phyloP scores from a whole-genome alignment of 768 basidiomycete species.

The Tylopilus sp. region DNA sequence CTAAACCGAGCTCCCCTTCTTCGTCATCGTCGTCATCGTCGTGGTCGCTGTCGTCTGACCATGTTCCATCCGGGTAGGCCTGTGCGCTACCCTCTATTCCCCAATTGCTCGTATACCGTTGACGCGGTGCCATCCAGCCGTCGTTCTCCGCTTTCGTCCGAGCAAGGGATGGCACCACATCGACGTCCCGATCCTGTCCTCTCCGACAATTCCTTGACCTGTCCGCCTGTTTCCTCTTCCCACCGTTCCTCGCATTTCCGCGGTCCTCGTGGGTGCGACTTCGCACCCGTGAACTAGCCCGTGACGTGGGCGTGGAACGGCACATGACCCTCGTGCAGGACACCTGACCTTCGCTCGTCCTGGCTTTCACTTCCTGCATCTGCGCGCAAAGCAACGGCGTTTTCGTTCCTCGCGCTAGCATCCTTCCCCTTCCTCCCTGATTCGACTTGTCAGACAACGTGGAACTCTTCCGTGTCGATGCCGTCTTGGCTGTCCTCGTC shows the following conservation, averaged over 20 bases:
- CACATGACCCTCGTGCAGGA: constrained; percentile 59
- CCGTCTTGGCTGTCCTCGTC: constrained; percentile 16
- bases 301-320: constrained; percentile 65
- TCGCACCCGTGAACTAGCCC: constrained; percentile 46
- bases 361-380: constrained; percentile 31
- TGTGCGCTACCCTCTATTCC: constrained; percentile 23
- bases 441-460: constrained; percentile 27
- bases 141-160: constrained; percentile 60
- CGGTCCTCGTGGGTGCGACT: constrained; percentile 22
- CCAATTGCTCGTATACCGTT: constrained; percentile 33
- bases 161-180: constrained; percentile 59
- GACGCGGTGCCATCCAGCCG: constrained; percentile 40
- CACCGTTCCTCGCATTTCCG: constrained; percentile 9
- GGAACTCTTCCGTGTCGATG: constrained; percentile 24
- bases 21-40: constrained; percentile 42
- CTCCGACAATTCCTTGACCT: constrained; percentile 20
- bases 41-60: constrained; percentile 28
- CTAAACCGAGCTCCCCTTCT: constrained; percentile 61
- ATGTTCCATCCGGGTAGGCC: constrained; percentile 12
- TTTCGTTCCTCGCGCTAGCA: constrained; percentile 3
- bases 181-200: constrained; percentile 30
- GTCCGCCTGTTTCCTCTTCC: constrained; percentile 25
- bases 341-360: constrained; percentile 35
- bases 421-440: constrained; percentile 17
- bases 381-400: constrained; percentile 36